Evolutionary conservation across 208 protist species (phyloP).

Genomic region (Acanthamoeba polyphaga): DNA sequence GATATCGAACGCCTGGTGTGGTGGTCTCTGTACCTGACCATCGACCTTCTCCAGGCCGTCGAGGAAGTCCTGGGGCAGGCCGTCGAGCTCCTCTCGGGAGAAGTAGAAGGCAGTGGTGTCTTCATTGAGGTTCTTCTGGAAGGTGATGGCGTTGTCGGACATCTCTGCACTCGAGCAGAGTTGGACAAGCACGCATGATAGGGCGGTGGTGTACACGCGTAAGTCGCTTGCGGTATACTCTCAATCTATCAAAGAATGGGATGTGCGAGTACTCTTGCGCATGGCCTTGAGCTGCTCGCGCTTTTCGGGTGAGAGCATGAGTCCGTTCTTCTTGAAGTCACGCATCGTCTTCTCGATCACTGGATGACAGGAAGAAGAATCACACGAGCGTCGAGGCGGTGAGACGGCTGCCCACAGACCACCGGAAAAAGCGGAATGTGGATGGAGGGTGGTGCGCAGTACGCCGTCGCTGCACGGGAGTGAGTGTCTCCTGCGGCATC

Average conservation of each 20-base stretch:
- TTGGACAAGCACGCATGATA: neutral
- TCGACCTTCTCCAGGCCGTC: neutral
- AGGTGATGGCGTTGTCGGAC: conserved; percentile 74
- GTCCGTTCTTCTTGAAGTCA: conserved; percentile 43
- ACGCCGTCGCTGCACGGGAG: conserved; percentile 1
- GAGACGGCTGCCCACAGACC: neutral
- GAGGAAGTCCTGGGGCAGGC: conserved; percentile 82
- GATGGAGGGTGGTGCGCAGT: neutral
- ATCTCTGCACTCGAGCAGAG: neutral
- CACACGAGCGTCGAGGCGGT: neutral
- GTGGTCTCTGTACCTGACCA: neutral
- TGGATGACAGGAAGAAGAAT: neutral
- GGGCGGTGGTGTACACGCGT: no score
- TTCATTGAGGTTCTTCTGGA: conserved; percentile 87
- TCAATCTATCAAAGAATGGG: neutral
- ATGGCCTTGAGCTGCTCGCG: conserved; percentile 57
- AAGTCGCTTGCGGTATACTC: neutral
- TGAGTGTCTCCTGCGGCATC: neutral
- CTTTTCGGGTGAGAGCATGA: conserved; percentile 21
- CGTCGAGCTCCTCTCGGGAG: conserved; percentile 78
- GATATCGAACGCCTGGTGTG: no score
- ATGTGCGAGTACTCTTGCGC: conserved; percentile 9
- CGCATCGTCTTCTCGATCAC: conserved; percentile 48
- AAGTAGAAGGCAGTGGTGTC: conserved; percentile 85
- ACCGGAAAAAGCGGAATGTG: neutral